Base-by-base conservation (phyloP, 169 alveolate species). In the Plasmodium vinckei region DNA sequence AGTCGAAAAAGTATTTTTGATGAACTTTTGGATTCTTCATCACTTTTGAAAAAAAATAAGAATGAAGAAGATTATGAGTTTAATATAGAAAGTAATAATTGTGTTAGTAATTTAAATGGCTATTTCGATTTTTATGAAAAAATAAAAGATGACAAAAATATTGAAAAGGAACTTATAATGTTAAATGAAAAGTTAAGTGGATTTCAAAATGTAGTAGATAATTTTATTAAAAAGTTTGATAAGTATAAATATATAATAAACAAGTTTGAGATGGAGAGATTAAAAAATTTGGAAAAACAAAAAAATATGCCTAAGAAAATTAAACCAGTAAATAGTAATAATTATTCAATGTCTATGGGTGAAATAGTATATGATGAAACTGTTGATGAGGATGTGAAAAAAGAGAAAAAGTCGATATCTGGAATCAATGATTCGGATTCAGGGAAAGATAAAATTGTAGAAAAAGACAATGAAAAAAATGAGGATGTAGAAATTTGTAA, bases 221-320 rank as follows among this genome's bases (percentile, higher is more conserved):
- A 68, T 33, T 86, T 86, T 72, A 86, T 70, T 44, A 23, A 39
- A 6, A 68, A 60, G 42, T 86, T 86, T 70, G 91, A 86, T n/a
- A 86, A 86, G 46, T 86, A 86, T 72, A 86, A 86, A 59, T 70
- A 57, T 70, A 70, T 86, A 59, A 86, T 86, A 42, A 46, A 72
- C 27, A 51, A 68, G 10, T 86, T 69, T 44, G 75, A 68, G 47
- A 44, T 72, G 46, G 75, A 86, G 39, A 33, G 42, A 33, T 33
- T 33, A 33, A 33, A 33, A 33, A 33, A 4, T 33, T 3, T 33
- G 42, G 42, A 33, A 33, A 33, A 33, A 33, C 42, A 33, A 33
- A 33, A 33, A 33, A 33, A 33, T 33, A 86, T 39, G 13, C 12
- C 44, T 54, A 21, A 33, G 68, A 57, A 17, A 27, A 47, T 21